A percentile compares a stretch with the other conserved stretches of the same genome.
These are phyloP conservation scores for Neofusicoccum sp. DNA, from an alignment of 2,329 filamentous ascomycete genomes.

Conservation along the genomic window DNA sequence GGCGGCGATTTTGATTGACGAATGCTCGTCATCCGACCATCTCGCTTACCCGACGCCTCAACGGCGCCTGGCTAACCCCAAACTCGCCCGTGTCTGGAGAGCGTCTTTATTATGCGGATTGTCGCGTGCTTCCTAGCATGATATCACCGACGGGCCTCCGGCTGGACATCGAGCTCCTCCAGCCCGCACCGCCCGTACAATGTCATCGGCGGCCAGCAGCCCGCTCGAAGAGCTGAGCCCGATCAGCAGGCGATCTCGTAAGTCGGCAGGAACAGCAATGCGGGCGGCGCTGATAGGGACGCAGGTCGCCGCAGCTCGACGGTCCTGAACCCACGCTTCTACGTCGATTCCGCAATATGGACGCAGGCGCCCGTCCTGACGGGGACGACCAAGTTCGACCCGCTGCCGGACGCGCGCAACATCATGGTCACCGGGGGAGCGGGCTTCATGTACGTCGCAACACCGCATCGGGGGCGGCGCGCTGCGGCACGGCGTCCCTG, in stretches of 20 bases:
- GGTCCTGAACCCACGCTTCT: slow-evolving; percentile 42
- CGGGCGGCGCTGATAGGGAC: background rate
- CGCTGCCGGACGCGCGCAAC: slow-evolving; percentile 68
- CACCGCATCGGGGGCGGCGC: background rate
- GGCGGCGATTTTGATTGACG: slow-evolving; percentile 16
- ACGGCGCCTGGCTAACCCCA: slow-evolving; percentile 17
- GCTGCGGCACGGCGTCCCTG: slow-evolving; percentile 10
- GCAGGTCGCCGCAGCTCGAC: slow-evolving; percentile 28
- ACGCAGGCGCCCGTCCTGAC: slow-evolving; percentile 67
- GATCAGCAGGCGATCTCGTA: slow-evolving; percentile 14
- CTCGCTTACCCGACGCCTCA: slow-evolving; percentile 18
- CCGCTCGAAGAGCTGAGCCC: slow-evolving; percentile 13
- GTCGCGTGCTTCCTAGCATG: slow-evolving; percentile 16
- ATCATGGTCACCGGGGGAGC: slow-evolving; percentile 83
- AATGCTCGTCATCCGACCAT: slow-evolving; percentile 12
- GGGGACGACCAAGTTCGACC: slow-evolving; percentile 69
- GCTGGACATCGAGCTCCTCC: slow-evolving; percentile 12
- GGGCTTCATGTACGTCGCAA: slow-evolving; percentile 71
- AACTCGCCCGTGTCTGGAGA: slow-evolving; percentile 8
- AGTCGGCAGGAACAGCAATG: background rate
- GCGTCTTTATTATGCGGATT: slow-evolving; percentile 11
- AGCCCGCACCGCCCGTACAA: slow-evolving; percentile 17
- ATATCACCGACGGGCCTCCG: slow-evolving; percentile 7
- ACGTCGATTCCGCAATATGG: slow-evolving; percentile 63
- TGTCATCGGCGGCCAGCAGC: slow-evolving; percentile 11